Base-by-base conservation (phyloP, 257 asterid species). In the Scutellaria minor region DNA sequence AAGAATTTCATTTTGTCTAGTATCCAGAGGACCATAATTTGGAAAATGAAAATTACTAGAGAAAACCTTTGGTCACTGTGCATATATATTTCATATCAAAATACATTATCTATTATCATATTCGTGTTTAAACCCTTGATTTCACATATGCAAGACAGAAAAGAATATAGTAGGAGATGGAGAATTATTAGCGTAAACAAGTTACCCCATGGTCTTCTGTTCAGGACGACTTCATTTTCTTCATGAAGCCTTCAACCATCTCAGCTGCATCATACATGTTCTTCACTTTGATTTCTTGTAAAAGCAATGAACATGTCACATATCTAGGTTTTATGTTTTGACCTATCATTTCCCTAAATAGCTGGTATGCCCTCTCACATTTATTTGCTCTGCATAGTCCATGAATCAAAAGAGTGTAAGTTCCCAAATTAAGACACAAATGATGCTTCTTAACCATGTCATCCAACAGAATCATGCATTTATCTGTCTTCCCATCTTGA, bases 271-370 rank as follows among this genome's bases (percentile, higher is more conserved):
- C 83, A 82, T 74, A 71, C 96, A 88, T 88, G 70, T 85, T 80
- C 78, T 75, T 86, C 75, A 67, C 62, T 76, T 68, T 89, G 53
- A 87, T 64, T 77, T 83, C 90, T 48, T 85, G 76, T 80, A 94
- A 81, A 66, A 91, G 95, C 71, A 91, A 72, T 4, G 87, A 74
- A 66, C 96, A 94, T 6, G 99, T 91, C 45, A 78, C 61, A 65
- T 91, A 89, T 74, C 94, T 84, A n/a, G 99, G 97, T 65, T 80
- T 82, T 64, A 91, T 79, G 70, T 77, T 89, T 70, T 87, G 89
- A 66, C 76, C 78, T 37, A 87, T 64, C 99, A 91, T 91, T 67
- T 83, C 88, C 76, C 67, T 45, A 73, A 88, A 91, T 11, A 89
- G 75, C 71, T 72, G 63, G 80, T 88, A 91, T 0, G 97, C 96